Evolutionary conservation across 2,329 filamentous ascomycete species (phyloP).

Genomic region (Byssochlamys sp.): DNA sequence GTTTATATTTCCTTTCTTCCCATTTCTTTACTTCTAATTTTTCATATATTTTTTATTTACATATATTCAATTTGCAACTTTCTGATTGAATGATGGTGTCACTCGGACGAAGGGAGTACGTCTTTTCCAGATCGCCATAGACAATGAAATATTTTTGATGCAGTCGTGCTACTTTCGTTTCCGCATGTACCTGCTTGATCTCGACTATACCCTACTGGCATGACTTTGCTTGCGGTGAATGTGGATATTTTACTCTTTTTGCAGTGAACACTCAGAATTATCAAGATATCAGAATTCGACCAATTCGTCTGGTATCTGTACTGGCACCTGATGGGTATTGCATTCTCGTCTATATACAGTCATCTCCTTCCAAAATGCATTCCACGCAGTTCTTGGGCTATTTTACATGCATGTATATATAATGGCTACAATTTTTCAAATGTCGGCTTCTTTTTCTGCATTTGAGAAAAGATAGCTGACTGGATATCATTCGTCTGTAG

Average conservation of each 20-base stretch:
- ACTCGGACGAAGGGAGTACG: not conserved
- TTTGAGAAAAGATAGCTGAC: constrained; percentile 62
- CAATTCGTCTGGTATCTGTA: too few relatives aligned
- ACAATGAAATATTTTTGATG: not conserved
- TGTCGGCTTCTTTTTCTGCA: constrained; percentile 67
- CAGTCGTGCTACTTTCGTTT: not conserved
- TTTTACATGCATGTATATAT: not conserved
- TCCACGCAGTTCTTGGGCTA: not conserved
- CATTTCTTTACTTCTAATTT: not conserved
- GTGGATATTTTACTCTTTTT: too few relatives aligned
- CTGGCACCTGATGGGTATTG: too few relatives aligned
- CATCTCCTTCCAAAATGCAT: too few relatives aligned
- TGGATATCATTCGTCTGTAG: constrained; percentile 71
- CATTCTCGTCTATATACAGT: too few relatives aligned
- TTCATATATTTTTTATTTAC: not conserved
- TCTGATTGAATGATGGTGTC: not conserved
- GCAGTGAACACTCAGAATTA: too few relatives aligned
- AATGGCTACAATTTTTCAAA: constrained; percentile 67
- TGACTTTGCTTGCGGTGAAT: too few relatives aligned
- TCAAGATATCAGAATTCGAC: too few relatives aligned
- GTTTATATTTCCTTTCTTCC: not conserved
- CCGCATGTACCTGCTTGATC: not conserved
- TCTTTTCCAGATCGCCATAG: not conserved
- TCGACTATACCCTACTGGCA: not conserved
- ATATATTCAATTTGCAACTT: not conserved